Percentiles rank a stretch among this genome's conserved stretches.
phyloP scores from a whole-genome alignment of 768 basidiomycete genomes.

The Terana coerulea region DNA sequence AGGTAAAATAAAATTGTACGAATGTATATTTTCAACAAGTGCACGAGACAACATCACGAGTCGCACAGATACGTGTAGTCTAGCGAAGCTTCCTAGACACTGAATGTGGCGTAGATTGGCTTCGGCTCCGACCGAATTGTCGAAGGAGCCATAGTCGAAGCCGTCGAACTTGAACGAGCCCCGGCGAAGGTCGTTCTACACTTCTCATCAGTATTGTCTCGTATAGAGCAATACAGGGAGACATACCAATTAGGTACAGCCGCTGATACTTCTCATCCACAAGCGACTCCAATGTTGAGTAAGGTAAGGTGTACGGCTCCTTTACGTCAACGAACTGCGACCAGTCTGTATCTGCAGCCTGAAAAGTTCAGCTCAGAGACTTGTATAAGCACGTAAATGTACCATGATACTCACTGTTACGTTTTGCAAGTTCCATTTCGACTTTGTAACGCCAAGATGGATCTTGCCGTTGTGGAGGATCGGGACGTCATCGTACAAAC shows the following conservation, averaged over 20 bases:
- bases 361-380: background rate
- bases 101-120: too few species aligned
- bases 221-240: background rate
- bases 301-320: background rate
- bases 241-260: background rate
- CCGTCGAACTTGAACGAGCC: background rate
- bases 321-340: background rate
- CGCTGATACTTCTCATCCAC: background rate
- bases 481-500: background rate
- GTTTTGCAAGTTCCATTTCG: background rate
- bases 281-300: background rate
- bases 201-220: background rate
- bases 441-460: background rate
- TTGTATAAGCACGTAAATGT: background rate
- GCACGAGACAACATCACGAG: too few species aligned
- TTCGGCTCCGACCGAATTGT: too few species aligned
- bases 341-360: slow-evolving; percentile 2
- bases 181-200: background rate
- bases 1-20: too few species aligned
- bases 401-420: background rate
- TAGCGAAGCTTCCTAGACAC: too few species aligned
- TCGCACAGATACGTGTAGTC: too few species aligned
- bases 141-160: background rate
- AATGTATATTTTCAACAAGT: too few species aligned
- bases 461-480: background rate